Evolutionary conservation across 768 basidiomycete species (phyloP).

Genomic region (Gyrodon lividus): DNA sequence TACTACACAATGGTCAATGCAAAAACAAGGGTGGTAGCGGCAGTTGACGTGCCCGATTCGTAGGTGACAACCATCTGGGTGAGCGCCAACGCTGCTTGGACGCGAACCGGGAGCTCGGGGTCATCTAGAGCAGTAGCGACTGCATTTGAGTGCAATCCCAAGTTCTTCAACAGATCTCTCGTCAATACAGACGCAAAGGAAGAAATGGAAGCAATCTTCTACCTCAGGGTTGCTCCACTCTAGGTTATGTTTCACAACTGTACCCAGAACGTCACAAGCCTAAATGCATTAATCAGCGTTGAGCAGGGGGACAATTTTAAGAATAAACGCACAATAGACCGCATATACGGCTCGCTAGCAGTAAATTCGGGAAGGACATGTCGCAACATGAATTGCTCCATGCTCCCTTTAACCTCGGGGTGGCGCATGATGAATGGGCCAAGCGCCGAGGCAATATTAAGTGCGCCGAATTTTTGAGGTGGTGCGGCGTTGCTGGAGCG

Average conservation of each 20-base stretch:
- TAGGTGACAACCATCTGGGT: conserved; percentile 70
- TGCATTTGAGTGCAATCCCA: conserved; percentile 63
- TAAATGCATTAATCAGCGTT: conserved; percentile 23
- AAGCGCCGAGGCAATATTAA: conserved; percentile 78
- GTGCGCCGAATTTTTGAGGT: conserved; percentile 76
- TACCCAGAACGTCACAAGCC: conserved; percentile 82
- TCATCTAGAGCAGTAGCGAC: conserved; percentile 73
- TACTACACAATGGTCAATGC: conserved; percentile 41
- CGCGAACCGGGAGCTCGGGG: conserved; percentile 75
- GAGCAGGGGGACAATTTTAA: neutral
- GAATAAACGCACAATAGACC: conserved; percentile 61
- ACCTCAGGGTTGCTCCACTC: conserved; percentile 66
- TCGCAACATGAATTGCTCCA: conserved; percentile 75
- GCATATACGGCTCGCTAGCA: conserved; percentile 66
- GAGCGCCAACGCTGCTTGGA: conserved; percentile 78
- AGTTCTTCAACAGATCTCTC: conserved; percentile 40
- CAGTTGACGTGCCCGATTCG: conserved; percentile 50
- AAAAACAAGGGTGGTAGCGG: neutral
- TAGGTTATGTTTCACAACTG: conserved; percentile 68
- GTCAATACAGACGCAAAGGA: neutral
- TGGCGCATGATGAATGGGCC: conserved; percentile 82
- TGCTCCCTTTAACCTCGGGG: conserved; percentile 70
- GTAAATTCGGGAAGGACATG: conserved; percentile 75
- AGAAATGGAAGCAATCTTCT: neutral
- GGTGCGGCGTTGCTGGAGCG: conserved; percentile 46